Base-by-base conservation (phyloP, 495 filamentous ascomycete genomes). In the Lophium mytilinum region DNA sequence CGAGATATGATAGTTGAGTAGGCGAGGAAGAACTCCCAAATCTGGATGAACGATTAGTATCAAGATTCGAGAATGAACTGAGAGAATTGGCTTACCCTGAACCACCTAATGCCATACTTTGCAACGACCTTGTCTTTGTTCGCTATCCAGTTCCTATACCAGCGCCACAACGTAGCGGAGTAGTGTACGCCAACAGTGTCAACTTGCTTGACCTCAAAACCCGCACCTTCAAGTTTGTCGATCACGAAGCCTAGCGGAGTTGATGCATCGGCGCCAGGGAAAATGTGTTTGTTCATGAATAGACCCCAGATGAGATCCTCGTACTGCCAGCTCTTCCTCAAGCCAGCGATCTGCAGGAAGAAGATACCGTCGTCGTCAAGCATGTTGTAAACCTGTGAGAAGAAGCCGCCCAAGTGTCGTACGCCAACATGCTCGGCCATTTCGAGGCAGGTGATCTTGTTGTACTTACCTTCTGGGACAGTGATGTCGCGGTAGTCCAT, bases 1-100 rank as follows among this genome's bases (percentile, higher is more conserved):
- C 93, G 86, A 33, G 92, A 90, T 69, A 85, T 83, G 73, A 98
- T 97, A 66, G 89, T 95, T 3, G 90, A 89, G 66, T 82, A 86
- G 51, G 94, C 89, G 61, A 98, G 84, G 85, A 98, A 98, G 78
- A 83, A 96, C 70, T 97, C 92, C 93, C 93, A 98, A 71, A 97
- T 94, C 90, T 95, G 53, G 57, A 30, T 30, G 6, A 30, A 30
- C 2, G 24, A 30, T 30, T 30, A 30, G 24, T 30, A 30, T 30
- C 24, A 30, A 3, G 24, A 6, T 30, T 30, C 24, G 24, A n/a
- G n/a, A 2, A 19, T 12, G 7, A 48, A 19, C 18, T 33, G 36
- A n/a, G 37, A 11, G 56, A 12, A 10, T n/a, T n/a, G 17, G 80
- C 87, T 78, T 80, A 95, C 90, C 72, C 91, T 84, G 80, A 90